A percentile compares a stretch with the other conserved stretches of the same genome.
Evolutionary conservation across 257 asterid genomes (phyloP).

Genomic region (Petunia secreta): DNA sequence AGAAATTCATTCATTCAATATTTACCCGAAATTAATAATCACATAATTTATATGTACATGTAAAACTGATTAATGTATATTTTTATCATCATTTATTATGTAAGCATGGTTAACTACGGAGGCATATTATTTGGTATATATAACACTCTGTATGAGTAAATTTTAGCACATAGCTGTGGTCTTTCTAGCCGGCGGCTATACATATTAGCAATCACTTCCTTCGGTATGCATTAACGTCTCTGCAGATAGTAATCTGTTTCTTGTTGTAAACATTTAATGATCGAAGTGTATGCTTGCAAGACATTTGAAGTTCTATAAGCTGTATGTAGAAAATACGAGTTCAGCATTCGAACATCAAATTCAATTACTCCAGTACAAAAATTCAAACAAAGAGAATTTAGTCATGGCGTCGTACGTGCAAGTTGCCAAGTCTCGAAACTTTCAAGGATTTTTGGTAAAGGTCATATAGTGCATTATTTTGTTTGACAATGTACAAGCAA

Average conservation of each 20-base stretch:
- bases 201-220: not conserved
- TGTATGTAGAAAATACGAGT: not conserved
- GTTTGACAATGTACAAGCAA: not conserved
- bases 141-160: too few relatives aligned
- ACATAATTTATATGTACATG: too few relatives aligned
- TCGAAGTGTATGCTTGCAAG: not conserved
- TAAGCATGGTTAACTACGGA: too few relatives aligned
- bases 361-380: not conserved
- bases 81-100: too few relatives aligned
- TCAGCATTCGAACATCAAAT: not conserved
- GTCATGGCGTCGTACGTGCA: not conserved
- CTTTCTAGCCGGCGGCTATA: not conserved
- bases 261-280: not conserved
- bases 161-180: not conserved
- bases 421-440: not conserved
- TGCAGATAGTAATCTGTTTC: not conserved
- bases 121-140: too few relatives aligned
- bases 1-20: too few relatives aligned
- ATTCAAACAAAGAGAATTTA: not conserved
- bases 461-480: not conserved
- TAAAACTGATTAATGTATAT: too few relatives aligned
- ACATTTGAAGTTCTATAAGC: not conserved
- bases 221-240: not conserved
- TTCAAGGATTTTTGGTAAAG: not conserved
- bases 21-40: too few relatives aligned